Evolutionary conservation across 768 basidiomycete genomes (phyloP).

Genomic region (Russula olivacea): DNA sequence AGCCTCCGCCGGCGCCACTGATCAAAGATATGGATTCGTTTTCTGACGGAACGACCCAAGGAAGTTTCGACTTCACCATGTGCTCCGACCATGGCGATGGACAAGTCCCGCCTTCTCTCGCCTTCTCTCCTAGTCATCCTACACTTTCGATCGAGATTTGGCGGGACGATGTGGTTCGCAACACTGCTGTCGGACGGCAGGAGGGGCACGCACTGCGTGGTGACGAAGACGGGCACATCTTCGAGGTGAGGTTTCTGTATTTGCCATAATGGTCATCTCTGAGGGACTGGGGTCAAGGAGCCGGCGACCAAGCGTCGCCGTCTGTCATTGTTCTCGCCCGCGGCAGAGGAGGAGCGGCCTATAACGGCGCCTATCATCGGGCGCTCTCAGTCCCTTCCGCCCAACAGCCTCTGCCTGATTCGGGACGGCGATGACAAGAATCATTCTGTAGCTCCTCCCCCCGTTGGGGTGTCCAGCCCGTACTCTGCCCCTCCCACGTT

Average conservation of each 20-base stretch:
- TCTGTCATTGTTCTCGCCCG: conserved; percentile 10
- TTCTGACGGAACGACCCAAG: conserved; percentile 50
- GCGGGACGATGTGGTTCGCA: conserved; percentile 37
- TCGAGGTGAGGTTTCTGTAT: conserved; percentile 18
- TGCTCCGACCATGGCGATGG: conserved; percentile 20
- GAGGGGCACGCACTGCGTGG: neutral
- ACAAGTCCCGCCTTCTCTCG: conserved; percentile 15
- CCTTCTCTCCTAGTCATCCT: conserved; percentile 26
- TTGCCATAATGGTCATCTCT: conserved; percentile 12
- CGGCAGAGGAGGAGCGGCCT: conserved; percentile 14
- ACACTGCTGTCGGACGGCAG: conserved; percentile 7
- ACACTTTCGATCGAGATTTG: conserved; percentile 38
- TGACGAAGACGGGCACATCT: conserved; percentile 7
- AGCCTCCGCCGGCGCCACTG: conserved; percentile 39
- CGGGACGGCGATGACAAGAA: conserved; percentile 13
- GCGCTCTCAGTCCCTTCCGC: conserved; percentile 19
- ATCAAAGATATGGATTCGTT: conserved; percentile 55
- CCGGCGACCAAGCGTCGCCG: conserved; percentile 26
- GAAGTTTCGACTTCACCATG: conserved; percentile 47
- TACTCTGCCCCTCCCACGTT: conserved; percentile 19
- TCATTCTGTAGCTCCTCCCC: conserved; percentile 1
- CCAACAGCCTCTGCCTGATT: conserved; percentile 13
- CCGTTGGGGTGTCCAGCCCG: conserved; percentile 12
- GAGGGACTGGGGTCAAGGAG: conserved; percentile 23
- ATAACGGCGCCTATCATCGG: neutral